Evolutionary conservation across 2,329 filamentous ascomycete species (phyloP), one percentile per base, ranked within the genome.

Genomic region (Aureobasidium sp.): DNA sequence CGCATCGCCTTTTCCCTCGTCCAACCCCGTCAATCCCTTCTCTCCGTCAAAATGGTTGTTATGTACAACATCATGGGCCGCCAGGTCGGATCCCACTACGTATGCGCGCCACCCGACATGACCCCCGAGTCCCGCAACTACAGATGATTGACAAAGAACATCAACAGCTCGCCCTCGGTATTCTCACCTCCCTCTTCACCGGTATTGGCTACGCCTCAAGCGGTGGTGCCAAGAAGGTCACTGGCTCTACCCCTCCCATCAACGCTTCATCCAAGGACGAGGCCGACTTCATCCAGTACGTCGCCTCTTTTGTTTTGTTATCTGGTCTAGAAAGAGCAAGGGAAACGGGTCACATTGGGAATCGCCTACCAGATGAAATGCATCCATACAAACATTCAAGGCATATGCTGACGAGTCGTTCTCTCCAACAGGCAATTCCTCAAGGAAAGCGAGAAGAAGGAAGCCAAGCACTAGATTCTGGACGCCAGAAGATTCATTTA

Each of bases 231-330:
- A 79, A 80, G 71, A 74, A 77, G 68, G 72, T 77, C 65, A 75
- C 77, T 66, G 69, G 74, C 67, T 72, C 77, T 65, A 76, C 75
- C 64, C 85, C 85, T 61, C 82, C 84, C 46, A 84, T 87, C 76
- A 84, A 85, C 71, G 84, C 85, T 59, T 77, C 78, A 70, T 86
- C 82, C 77, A 85, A 85, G 75, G 84, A 87, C 68, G 85, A 87
- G 77, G 85, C 87, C 77, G 80, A 81, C 70, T 87, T 87, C 74
- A 84, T 87, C 71, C 82, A 86, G 85, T 87, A 82, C 39, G 57
- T 46, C 34, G 39, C 32, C 66, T 37, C 58, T 48, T 41, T 23
- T 34, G 15, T n/a, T 23, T 27, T 39, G 20, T 32, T 13, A 2
- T 12, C 59, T n/a, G 36, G 15, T 5, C 10, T 15, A 48, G 48